These are phyloP conservation scores for Leccinum aurantiacum DNA, from an alignment of 768 basidiomycete genomes.

Conservation along the genomic window DNA sequence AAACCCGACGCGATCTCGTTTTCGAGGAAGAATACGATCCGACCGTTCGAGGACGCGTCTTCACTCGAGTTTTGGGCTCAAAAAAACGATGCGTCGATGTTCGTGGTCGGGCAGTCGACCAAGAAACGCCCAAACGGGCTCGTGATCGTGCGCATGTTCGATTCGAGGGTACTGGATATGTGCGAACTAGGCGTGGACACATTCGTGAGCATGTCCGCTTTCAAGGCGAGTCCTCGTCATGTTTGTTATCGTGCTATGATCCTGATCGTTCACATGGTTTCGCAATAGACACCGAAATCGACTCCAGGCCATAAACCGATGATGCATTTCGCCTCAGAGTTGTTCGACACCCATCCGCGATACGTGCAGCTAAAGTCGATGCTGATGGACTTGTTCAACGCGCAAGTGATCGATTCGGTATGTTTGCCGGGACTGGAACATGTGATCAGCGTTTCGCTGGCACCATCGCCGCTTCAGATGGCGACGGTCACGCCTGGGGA, in stretches of 20 bases:
- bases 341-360: slow-evolving; percentile 93
- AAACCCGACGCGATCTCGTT: slow-evolving; percentile 89
- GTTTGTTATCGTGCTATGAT: background rate
- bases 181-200: slow-evolving; percentile 88
- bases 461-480: slow-evolving; percentile 51
- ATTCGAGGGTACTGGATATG: slow-evolving; percentile 88
- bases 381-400: slow-evolving; percentile 88
- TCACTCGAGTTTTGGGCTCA: slow-evolving; percentile 90
- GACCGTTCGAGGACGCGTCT: slow-evolving; percentile 81
- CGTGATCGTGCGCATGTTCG: slow-evolving; percentile 83
- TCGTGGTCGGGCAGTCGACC: slow-evolving; percentile 85
- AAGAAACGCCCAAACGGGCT: slow-evolving; percentile 93
- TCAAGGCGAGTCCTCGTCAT: slow-evolving; percentile 63
- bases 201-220: slow-evolving; percentile 74
- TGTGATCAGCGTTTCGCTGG: slow-evolving; percentile 79
- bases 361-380: slow-evolving; percentile 91
- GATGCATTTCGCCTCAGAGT: slow-evolving; percentile 93
- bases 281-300: slow-evolving; percentile 73
- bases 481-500: slow-evolving; percentile 5
- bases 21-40: slow-evolving; percentile 88
- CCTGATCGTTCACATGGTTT: background rate
- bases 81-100: slow-evolving; percentile 94
- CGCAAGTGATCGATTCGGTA: slow-evolving; percentile 79
- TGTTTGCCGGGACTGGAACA: slow-evolving; percentile 83
- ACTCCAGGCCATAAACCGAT: slow-evolving; percentile 88